phyloP scores from a whole-genome alignment of 2,329 filamentous ascomycete genomes.

The Fusarium anguioides region DNA sequence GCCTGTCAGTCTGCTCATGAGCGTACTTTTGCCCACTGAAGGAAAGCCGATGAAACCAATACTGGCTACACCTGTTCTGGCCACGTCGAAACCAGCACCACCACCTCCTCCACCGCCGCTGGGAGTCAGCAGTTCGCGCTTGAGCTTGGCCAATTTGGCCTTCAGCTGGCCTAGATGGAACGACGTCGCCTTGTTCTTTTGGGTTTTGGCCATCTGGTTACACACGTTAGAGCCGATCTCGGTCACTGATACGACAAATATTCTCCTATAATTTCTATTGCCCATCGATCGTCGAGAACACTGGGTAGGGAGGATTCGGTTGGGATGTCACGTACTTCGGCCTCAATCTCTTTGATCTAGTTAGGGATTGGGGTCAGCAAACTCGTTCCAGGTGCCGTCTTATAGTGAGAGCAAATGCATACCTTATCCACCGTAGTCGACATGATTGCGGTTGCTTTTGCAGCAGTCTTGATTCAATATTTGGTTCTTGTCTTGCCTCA shows the following conservation, averaged over 20 bases:
- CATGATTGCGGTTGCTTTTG: constrained; percentile 68
- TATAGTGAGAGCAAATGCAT: constrained; percentile 45
- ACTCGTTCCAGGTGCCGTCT: constrained; percentile 9
- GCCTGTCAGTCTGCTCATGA: constrained; percentile 94
- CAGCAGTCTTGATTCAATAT: constrained; percentile 23
- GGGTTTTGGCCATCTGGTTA: constrained; percentile 87
- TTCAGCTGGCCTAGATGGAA: constrained; percentile 97
- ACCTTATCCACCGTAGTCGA: constrained; percentile 98
- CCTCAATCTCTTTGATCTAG: constrained; percentile 96
- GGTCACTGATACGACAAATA: not conserved
- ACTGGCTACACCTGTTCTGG: constrained; percentile 95
- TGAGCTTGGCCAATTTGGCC: constrained; percentile 97
- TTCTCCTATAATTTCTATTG: constrained; percentile 2
- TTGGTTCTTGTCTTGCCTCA: constrained; percentile 27
- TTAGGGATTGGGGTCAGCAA: constrained; percentile 50
- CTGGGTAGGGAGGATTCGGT: constrained; percentile 22
- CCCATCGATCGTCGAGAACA: constrained; percentile 6
- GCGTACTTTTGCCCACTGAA: constrained; percentile 96
- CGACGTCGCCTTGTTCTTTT: constrained; percentile 96
- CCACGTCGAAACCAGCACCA: constrained; percentile 89
- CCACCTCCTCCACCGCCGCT: constrained; percentile 84
- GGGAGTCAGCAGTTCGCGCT: constrained; percentile 93
- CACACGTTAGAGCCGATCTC: constrained; percentile 31
- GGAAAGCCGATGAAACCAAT: constrained; percentile 98
- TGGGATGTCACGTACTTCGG: constrained; percentile 74